Base-by-base conservation (phyloP, 73 alveolate genomes). In the Paramecium caudatum region DNA sequence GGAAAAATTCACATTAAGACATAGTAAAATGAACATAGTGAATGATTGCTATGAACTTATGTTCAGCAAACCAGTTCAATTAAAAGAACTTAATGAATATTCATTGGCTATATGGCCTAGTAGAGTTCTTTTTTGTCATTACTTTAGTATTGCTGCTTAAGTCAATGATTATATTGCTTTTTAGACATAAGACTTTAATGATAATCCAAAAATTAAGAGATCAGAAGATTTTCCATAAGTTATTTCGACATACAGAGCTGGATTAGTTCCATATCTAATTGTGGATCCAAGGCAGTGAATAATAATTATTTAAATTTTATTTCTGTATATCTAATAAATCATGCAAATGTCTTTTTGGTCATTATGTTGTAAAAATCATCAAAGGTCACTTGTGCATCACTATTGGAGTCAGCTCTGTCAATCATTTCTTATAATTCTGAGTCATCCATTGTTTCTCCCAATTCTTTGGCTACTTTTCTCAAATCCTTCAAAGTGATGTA, bases 291-390 rank as follows among this genome's bases (percentile, higher is more conserved):
- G 80, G 30, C 8, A 55, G n/a, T 55, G 30, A n/a, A n/a, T n/a
- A n/a, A n/a, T n/a, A n/a, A n/a, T n/a, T n/a, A n/a, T n/a, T n/a
- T n/a, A n/a, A n/a, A n/a, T n/a, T n/a, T n/a, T n/a, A n/a, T n/a
- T n/a, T n/a, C n/a, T n/a, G n/a, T n/a, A n/a, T n/a, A n/a, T n/a
- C n/a, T n/a, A n/a, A n/a, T n/a, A n/a, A 55, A 74, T 86, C 90
- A 86, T 62, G 84, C 90, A 86, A 86, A 86, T 30, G 65, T 63
- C 85, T 65, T 86, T 78, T 86, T 63, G 70, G 93, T 86, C 93
- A 86, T 86, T 13, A 97, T 97, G 93, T 95, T 94, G 94, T 97
- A 96, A 93, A 96, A 96, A 62, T 94, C 97, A 25, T 96, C 98
- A 81, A 94, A 92, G 3, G 97, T 95, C 49, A 96, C 94, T 34